phyloP scores from a whole-genome alignment of 257 asterid genomes.

The Eustoma russellianum region DNA sequence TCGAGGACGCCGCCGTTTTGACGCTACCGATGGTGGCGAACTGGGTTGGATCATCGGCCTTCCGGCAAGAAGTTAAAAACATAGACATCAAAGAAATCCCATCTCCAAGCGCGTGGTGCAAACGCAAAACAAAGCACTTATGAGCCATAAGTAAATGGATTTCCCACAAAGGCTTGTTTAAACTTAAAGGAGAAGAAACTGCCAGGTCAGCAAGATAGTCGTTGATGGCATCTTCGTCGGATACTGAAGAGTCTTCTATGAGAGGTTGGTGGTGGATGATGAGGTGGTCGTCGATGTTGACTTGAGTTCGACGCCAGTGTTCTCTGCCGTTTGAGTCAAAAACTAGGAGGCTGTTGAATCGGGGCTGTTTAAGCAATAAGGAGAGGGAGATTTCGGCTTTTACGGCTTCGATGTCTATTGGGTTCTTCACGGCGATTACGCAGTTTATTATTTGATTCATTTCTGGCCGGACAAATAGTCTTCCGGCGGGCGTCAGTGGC shows the following conservation, averaged over 20 bases:
- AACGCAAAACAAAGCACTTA: conserved; percentile 37
- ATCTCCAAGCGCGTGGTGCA: conserved; percentile 85
- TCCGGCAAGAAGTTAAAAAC: conserved; percentile 48
- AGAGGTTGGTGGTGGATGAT: conserved; percentile 25
- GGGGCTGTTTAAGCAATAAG: conserved; percentile 42
- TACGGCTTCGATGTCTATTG: conserved; percentile 34
- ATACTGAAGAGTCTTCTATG: conserved; percentile 15
- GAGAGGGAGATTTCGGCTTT: conserved; percentile 32
- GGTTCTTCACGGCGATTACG: conserved; percentile 25
- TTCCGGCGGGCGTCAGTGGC: conserved; percentile 72
- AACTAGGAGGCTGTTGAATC: conserved; percentile 66
- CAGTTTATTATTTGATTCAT: conserved; percentile 44
- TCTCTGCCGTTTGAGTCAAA: conserved; percentile 46
- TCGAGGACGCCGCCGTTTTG: conserved; percentile 13
- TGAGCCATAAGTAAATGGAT: conserved; percentile 55
- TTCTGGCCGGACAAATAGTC: conserved; percentile 42
- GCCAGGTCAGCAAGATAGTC: conserved; percentile 48
- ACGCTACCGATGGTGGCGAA: conserved; percentile 16
- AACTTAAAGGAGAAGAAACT: conserved; percentile 40
- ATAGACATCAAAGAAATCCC: conserved; percentile 62
- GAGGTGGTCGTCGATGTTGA: conserved; percentile 53
- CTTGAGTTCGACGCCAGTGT: conserved; percentile 46
- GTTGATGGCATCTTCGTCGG: conserved; percentile 52
- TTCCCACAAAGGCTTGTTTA: conserved; percentile 75
- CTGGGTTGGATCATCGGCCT: conserved; percentile 34